phyloP scores from a whole-genome alignment of 768 basidiomycete species.

The Pilatotrama ljubarskyi region DNA sequence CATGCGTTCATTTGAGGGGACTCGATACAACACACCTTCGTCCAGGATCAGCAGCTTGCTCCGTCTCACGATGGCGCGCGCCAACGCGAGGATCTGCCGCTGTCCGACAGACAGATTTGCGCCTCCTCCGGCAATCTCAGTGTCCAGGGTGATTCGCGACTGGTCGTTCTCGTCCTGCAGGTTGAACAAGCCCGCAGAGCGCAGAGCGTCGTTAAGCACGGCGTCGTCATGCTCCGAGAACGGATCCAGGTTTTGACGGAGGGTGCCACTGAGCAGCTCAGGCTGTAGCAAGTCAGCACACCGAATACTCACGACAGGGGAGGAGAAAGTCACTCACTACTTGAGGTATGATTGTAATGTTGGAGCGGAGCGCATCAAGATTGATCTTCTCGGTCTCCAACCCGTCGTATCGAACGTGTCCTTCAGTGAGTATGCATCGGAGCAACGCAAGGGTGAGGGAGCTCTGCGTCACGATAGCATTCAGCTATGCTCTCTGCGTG shows the following conservation, averaged over 20 bases:
- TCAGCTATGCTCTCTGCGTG: not conserved
- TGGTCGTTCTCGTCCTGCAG: constrained; percentile 31
- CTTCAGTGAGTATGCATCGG: constrained; percentile 49
- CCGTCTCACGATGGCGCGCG: constrained; percentile 43
- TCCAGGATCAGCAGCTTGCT: constrained; percentile 50
- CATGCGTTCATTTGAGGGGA: too few relatives aligned
- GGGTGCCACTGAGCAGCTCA: constrained; percentile 44
- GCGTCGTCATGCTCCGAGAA: constrained; percentile 50
- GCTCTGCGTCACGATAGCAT: constrained; percentile 34
- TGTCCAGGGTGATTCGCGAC: constrained; percentile 33
- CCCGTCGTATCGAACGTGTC: constrained; percentile 49
- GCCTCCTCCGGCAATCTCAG: constrained; percentile 30
- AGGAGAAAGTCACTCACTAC: constrained; percentile 32
- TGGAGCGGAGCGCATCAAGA: constrained; percentile 44
- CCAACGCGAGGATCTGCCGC: constrained; percentile 45
- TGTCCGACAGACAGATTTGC: constrained; percentile 42
- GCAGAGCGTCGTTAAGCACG: constrained; percentile 40
- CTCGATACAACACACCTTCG: constrained; percentile 29
- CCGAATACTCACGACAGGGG: not conserved
- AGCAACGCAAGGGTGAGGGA: constrained; percentile 55
- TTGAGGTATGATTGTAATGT: constrained; percentile 48
- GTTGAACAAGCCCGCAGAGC: constrained; percentile 39
- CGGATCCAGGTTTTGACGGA: constrained; percentile 51
- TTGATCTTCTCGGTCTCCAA: constrained; percentile 42
- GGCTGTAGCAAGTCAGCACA: constrained; percentile 24